Evolutionary conservation across 2,329 filamentous ascomycete genomes (phyloP), one percentile per base, ranked within the genome.

Genomic region (Magnaporthiopsis rhizophila): DNA sequence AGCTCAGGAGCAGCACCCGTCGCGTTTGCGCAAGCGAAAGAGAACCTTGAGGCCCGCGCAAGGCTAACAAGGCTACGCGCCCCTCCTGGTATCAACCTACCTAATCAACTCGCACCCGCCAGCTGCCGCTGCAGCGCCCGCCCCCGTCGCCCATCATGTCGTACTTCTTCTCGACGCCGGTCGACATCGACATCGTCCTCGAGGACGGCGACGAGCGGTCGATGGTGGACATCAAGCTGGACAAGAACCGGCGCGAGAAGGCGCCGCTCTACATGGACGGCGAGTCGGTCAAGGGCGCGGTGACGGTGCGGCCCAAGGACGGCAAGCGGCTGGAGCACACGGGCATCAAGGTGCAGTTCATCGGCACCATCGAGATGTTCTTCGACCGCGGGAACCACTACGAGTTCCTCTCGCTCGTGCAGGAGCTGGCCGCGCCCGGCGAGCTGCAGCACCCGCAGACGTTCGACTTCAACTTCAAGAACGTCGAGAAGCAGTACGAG

Each of bases 351-450:
- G 94, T 99, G 72, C 95, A 99, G 76, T 99, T 99, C 81, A 97
- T 99, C 72, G 95, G 95, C 75, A 96, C 93, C 68, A 99, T 99
- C 82, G 95, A 99, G 77, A 99, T 99, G 95, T 99, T 98, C 85
- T 99, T 97, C 78, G 95, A 99, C 77, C 91, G 95, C 74, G 94
- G 94, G 72, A 99, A 97, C 77, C 95, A 98, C 81, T 97, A 99
- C 83, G 95, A 99, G 79, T 99, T 99, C 79, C 89, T 99, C 66
- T 97, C 92, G 50, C 86, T 98, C 34, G 94, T 95, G 71, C 96
- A 98, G 78, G 95, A 99, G 79, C 88, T 99, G 57, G 95, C 95
- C 24, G 93, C 95, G 24, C 95, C 95, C 2, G 95, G 95, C 76
- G 95, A 99, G 81, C 89, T 99, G 65, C 95, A 98, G 76, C 96